phyloP scores from a whole-genome alignment of 2,329 filamentous ascomycete genomes.

The Penicillium fuscoglaucum region DNA sequence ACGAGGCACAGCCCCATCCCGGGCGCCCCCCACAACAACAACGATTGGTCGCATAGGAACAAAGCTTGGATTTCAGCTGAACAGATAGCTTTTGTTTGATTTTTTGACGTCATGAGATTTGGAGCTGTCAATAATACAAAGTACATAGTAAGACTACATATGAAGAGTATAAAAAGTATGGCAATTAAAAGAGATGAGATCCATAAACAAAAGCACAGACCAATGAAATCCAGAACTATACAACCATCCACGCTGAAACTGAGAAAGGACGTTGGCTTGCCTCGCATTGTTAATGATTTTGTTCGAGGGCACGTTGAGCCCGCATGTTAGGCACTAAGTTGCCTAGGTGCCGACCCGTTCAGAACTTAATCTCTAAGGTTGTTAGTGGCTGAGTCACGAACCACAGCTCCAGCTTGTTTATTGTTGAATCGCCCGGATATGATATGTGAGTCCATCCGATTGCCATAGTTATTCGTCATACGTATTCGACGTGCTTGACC shows the following conservation, averaged over 20 bases:
- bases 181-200: background rate
- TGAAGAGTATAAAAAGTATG: background rate
- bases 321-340: background rate
- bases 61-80: constrained; percentile 5
- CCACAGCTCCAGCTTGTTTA: background rate
- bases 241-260: background rate
- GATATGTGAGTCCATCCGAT: background rate
- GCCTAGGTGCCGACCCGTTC: background rate
- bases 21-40: background rate
- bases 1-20: constrained; percentile 6
- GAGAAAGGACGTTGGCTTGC: background rate
- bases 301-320: background rate
- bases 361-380: background rate
- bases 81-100: background rate
- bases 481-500: background rate
- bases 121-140: background rate
- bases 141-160: too few relatives aligned
- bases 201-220: background rate
- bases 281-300: background rate
- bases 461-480: background rate
- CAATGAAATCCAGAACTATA: background rate
- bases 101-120: background rate
- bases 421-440: background rate
- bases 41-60: background rate
- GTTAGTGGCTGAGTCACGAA: too few relatives aligned